Conservation (phyloP, 805 yeast genomes). For the Starmerella cellae region DNA sequence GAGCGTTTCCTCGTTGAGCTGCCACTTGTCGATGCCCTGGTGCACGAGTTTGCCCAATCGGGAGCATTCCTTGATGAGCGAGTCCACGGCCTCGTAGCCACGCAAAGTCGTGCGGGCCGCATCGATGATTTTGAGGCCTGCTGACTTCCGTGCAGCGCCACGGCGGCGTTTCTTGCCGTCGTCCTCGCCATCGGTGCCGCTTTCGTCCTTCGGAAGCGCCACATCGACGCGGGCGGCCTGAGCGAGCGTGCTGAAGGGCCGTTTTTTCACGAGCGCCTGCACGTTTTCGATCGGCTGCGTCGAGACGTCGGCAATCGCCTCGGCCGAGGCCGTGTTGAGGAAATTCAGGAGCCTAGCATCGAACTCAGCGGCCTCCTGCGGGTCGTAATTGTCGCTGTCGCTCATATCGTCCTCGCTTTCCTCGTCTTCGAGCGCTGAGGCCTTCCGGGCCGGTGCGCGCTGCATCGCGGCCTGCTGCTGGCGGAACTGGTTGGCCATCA, state of each 20-base stretch:
- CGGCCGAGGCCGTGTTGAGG: slow-evolving; percentile 59
- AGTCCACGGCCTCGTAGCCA: slow-evolving; percentile 90
- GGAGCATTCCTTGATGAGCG: slow-evolving; percentile 74
- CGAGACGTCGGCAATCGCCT: slow-evolving; percentile 71
- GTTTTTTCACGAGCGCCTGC: slow-evolving; percentile 41
- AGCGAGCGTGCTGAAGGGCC: slow-evolving; percentile 57
- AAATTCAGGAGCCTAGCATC: slow-evolving; percentile 61
- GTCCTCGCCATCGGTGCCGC: not conserved
- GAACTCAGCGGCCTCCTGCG: slow-evolving; percentile 30
- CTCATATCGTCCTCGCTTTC: slow-evolving; percentile 32
- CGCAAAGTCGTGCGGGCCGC: slow-evolving; percentile 54
- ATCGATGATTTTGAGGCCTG: slow-evolving; percentile 64
- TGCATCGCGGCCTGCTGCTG: not conserved
- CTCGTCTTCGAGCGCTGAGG: slow-evolving; percentile 24
- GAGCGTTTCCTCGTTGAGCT: slow-evolving; percentile 60
- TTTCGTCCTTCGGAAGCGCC: not conserved
- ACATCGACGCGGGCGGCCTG: slow-evolving; percentile 43
- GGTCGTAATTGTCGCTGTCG: slow-evolving; percentile 26
- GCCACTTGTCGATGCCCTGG: slow-evolving; percentile 71
- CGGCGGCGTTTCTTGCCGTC: slow-evolving; percentile 23
- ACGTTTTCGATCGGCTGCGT: slow-evolving; percentile 58
- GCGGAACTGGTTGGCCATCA: not conserved
- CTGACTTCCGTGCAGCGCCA: slow-evolving; percentile 38
- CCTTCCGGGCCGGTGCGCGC: not conserved
- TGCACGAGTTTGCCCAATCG: slow-evolving; percentile 60